Conservation (phyloP, 208 protist genomes). For the Borovskyia barvae region DNA sequence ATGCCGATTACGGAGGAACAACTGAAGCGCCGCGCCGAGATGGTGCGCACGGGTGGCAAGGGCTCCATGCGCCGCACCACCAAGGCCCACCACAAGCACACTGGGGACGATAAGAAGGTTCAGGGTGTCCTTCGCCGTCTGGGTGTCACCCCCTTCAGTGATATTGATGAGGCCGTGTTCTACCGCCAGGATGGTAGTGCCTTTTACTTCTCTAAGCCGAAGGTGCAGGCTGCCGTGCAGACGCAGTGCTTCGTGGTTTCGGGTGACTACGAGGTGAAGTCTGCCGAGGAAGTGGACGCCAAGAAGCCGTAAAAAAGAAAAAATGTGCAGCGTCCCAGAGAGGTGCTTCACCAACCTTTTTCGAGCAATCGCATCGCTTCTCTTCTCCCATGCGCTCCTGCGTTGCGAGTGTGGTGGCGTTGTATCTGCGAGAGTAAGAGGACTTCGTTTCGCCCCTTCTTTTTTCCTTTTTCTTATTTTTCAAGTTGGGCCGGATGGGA, state of each 20-base stretch:
- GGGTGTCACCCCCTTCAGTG: conserved; percentile 93
- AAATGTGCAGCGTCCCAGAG: neutral
- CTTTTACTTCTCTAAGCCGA: conserved; percentile 97
- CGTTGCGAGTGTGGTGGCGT: neutral
- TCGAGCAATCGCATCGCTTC: neutral
- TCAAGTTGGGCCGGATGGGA: neutral
- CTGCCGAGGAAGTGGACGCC: conserved; percentile 65
- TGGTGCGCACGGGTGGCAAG: conserved; percentile 96
- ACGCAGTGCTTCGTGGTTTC: conserved; percentile 97
- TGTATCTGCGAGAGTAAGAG: neutral
- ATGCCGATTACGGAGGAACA: conserved; percentile 86
- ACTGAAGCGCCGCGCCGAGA: conserved; percentile 84
- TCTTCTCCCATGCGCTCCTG: neutral
- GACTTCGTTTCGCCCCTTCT: conserved; percentile 1
- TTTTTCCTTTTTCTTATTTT: conserved; percentile 1
- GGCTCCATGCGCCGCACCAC: conserved; percentile 90
- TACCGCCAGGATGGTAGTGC: conserved; percentile 96
- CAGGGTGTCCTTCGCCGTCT: conserved; percentile 93
- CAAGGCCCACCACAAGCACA: conserved; percentile 80
- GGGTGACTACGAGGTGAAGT: conserved; percentile 85
- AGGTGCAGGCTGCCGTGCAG: conserved; percentile 95
- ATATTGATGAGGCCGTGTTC: conserved; percentile 97
- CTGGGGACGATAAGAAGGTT: conserved; percentile 94
- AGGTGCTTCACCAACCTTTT: neutral
- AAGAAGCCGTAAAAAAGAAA: conserved; percentile 34